Conservation (phyloP, 331 rosid species). For the Stylosanthes scabra region DNA sequence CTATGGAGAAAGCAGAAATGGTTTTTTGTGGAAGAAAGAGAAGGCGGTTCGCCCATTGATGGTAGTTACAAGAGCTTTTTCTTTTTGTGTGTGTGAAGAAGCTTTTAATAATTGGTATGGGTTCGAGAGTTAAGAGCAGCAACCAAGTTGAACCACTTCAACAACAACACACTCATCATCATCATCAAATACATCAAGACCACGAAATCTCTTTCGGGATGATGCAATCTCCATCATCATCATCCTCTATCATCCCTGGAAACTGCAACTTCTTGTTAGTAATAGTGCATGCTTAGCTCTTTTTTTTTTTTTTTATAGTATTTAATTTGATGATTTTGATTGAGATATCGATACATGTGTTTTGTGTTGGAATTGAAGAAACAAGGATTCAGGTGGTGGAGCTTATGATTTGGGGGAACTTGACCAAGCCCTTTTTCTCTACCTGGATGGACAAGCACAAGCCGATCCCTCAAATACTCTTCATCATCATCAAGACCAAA, state of each 20-base stretch:
- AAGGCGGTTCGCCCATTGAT: slow-evolving; percentile 58
- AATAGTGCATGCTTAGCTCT: not conserved
- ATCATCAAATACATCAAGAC: slow-evolving; percentile 40
- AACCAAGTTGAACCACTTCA: slow-evolving; percentile 46
- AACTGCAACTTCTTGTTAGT: slow-evolving; percentile 75
- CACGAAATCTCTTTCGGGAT: slow-evolving; percentile 70
- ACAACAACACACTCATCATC: slow-evolving; percentile 29
- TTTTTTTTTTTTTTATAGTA: too few relatives aligned
- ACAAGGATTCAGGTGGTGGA: slow-evolving; percentile 60
- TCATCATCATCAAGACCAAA: slow-evolving; percentile 62
- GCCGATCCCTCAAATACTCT: slow-evolving; percentile 52
- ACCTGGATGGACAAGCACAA: slow-evolving; percentile 86
- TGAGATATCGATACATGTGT: not conserved
- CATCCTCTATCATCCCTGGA: slow-evolving; percentile 58
- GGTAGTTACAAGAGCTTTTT: slow-evolving; percentile 35
- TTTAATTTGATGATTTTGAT: too few relatives aligned
- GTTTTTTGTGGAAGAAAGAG: slow-evolving; percentile 36
- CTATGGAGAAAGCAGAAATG: slow-evolving; percentile 31
- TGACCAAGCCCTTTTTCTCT: slow-evolving; percentile 92
- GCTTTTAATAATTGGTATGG: slow-evolving; percentile 45
- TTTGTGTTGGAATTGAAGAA: slow-evolving; percentile 44
- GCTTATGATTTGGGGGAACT: slow-evolving; percentile 90
- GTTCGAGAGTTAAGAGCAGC: slow-evolving; percentile 55
- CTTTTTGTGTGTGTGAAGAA: not conserved
- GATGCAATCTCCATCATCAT: slow-evolving; percentile 77